Percentiles rank a stretch among this genome's conserved stretches.
Evolutionary conservation across 345 rosid genomes (phyloP).

Genomic region (Murraya paniculata): DNA sequence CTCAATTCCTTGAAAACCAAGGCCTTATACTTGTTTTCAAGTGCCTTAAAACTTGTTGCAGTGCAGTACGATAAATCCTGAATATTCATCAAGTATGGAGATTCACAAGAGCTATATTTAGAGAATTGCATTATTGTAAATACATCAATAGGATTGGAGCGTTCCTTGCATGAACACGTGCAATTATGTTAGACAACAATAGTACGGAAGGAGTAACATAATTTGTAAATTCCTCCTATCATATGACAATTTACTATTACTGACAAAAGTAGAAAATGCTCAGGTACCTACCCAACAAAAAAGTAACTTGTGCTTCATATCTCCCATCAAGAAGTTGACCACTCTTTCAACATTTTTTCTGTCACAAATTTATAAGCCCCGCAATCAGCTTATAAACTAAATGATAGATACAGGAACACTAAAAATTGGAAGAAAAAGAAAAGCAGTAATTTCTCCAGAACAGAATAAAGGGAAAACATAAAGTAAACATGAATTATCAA

Average conservation of each 20-base stretch:
- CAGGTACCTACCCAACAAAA: slow-evolving; percentile 75
- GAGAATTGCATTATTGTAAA: neutral
- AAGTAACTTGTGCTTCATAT: slow-evolving; percentile 64
- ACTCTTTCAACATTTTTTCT: slow-evolving; percentile 61
- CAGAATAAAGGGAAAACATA: neutral
- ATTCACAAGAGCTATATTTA: neutral
- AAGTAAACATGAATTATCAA: neutral
- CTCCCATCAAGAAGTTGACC: slow-evolving; percentile 64
- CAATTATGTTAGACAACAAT: neutral
- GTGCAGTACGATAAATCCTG: slow-evolving; percentile 80
- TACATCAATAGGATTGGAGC: neutral
- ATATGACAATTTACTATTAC: neutral
- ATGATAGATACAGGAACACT: neutral
- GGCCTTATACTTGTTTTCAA: slow-evolving; percentile 63
- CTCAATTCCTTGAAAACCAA: slow-evolving; percentile 78
- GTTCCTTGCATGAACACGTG: neutral
- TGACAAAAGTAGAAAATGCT: neutral
- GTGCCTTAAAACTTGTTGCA: slow-evolving; percentile 41
- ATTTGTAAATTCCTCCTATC: neutral
- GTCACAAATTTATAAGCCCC: slow-evolving; percentile 11
- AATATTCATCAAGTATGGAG: slow-evolving; percentile 3
- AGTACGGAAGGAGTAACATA: neutral
- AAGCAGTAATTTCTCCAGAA: neutral
- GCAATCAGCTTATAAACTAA: neutral
- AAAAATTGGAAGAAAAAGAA: neutral